phyloP scores from a whole-genome alignment of 305 asterid species.

The Fraxinus albicans region DNA sequence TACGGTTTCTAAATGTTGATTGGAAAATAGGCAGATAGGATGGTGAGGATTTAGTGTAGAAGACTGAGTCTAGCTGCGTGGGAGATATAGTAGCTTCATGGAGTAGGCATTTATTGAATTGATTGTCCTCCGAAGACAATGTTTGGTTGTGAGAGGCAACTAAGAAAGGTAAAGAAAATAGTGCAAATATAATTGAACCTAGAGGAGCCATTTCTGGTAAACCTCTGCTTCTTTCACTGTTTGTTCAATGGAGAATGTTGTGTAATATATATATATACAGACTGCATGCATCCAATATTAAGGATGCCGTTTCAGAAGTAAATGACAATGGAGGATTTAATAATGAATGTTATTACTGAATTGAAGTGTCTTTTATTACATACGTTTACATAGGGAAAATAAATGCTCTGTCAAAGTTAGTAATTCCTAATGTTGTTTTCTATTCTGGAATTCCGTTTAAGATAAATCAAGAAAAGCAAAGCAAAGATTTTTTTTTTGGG shows the following conservation, averaged over 20 bases:
- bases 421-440: not conserved
- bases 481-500: too few species aligned
- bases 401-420: not conserved
- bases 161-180: constrained; percentile 3
- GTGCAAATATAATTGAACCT: not conserved
- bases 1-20: constrained; percentile 19
- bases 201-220: constrained; percentile 14
- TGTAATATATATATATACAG: not conserved
- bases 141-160: not conserved
- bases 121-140: not conserved
- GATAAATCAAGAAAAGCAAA: not conserved
- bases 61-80: not conserved
- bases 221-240: not conserved
- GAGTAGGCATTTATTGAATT: constrained; percentile 22
- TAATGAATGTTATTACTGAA: not conserved
- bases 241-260: not conserved
- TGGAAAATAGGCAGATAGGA: constrained; percentile 18
- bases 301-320: not conserved
- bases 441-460: not conserved
- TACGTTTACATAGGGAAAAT: not conserved
- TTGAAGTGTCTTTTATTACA: not conserved
- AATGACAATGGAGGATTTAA: not conserved
- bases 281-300: not conserved
- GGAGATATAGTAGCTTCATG: constrained; percentile 5
- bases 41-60: constrained; percentile 7